These are phyloP conservation scores for Aspergillus clavatus DNA, from an alignment of 2,329 filamentous ascomycete species.

Conservation along the genomic window DNA sequence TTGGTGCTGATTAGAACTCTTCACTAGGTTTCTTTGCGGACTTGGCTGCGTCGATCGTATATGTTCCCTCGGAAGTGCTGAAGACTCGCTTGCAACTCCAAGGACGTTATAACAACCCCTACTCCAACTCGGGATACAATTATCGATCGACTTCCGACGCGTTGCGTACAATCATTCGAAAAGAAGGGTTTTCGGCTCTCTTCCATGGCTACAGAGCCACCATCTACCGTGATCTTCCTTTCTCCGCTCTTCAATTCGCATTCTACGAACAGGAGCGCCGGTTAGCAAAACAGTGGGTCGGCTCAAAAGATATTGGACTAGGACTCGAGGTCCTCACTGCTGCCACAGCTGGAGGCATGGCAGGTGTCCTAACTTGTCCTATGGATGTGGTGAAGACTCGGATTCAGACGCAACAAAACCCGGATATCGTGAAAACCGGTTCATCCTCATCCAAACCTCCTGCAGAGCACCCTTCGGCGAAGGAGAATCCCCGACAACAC, in stretches of 20 bases:
- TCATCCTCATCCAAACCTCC: constrained; percentile 25
- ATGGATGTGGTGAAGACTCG: constrained; percentile 96
- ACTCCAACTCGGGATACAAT: constrained; percentile 92
- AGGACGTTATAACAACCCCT: constrained; percentile 90
- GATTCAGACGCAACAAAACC: constrained; percentile 83
- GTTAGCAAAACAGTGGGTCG: constrained; percentile 72
- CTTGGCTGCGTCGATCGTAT: constrained; percentile 83
- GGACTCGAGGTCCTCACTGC: constrained; percentile 83
- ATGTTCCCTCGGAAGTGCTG: constrained; percentile 94
- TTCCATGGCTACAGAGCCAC: constrained; percentile 98
- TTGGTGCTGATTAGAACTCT: constrained; percentile 4
- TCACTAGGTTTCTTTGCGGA: constrained; percentile 80
- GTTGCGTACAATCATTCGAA: constrained; percentile 72
- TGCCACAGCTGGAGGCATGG: constrained; percentile 82
- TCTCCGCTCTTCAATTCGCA: constrained; percentile 93
- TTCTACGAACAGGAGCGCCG: constrained; percentile 94
- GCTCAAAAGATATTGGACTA: constrained; percentile 77
- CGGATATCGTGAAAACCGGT: constrained; percentile 29
- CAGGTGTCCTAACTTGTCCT: constrained; percentile 90
- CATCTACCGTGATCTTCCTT: constrained; percentile 87
- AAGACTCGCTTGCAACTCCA: constrained; percentile 97
- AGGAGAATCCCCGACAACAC: constrained; percentile 28
- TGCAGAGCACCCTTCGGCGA: constrained; percentile 21
- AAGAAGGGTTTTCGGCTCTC: constrained; percentile 77
- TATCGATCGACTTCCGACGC: constrained; percentile 84